Evolutionary conservation across 192 early-diverging fungal species (phyloP), one percentile per base, ranked within the genome.

Genomic region (Rhizoclosmatium globosum): DNA sequence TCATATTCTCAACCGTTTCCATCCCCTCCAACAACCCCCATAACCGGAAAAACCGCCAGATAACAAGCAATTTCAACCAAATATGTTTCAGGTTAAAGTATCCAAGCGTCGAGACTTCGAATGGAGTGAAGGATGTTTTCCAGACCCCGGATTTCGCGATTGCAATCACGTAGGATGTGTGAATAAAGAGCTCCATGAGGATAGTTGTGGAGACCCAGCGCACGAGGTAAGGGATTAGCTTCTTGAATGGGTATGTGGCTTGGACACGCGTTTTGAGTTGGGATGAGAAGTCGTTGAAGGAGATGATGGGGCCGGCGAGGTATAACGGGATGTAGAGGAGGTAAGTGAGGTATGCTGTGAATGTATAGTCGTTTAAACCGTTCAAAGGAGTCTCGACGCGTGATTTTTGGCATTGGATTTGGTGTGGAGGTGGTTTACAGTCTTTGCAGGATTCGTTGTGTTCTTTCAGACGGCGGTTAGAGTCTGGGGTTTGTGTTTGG

Each of bases 41-140:
- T 64, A 98, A 87, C 47, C 98, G 88, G 82, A 97, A 98, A 85
- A 97, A 98, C 47, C 98, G 88, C 98, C 98, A 99, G 65, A 96
- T 97, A 45, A 99, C 93, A 74, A 97, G 84, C 17, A 99, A 83
- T 90, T 96, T 98, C 47, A 99, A 89, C 97, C 97, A 99, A 69
- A 99, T 95, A 65, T 95, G 87, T 59, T 93, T 89, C 45, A 99
- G 84, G 82, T 95, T 94, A 84, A 95, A 94, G 74, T 93, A 95
- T 7, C 95, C 96, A 62, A 99, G 86, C 86, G 94, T 88, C 46
- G 90, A 91, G 66, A 98, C 92, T 83, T 99, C 89, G 31, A 94
- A 89, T 2, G 92, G 89, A 1, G 91, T 81, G 39, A 64, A 21
- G 50, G 50, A 17, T 64, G 92, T 91, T 31, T 89, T 91, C 95